Evolutionary conservation across 2,329 filamentous ascomycete genomes (phyloP).

Genomic region (Calonectria leucothoes): DNA sequence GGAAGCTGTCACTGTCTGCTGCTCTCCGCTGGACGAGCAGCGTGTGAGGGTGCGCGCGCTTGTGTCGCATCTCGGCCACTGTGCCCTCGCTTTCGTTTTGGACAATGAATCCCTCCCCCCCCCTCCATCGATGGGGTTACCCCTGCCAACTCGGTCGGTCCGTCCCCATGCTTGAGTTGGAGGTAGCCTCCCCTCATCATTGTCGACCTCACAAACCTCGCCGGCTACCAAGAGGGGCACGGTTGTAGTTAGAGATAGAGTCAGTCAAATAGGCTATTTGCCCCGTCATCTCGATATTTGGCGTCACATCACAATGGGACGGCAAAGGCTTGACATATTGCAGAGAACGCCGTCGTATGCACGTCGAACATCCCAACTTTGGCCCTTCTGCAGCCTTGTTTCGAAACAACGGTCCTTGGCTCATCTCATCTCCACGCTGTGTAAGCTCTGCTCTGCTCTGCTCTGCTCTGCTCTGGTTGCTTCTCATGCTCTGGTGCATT

Average conservation of each 20-base stretch:
- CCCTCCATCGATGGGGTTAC: neutral
- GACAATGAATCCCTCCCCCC: neutral
- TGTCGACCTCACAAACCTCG: constrained; percentile 10
- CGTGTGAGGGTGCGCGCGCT: neutral
- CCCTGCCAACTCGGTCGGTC: constrained; percentile 17
- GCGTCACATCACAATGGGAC: neutral
- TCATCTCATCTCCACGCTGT: neutral
- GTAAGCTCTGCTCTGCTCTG: neutral
- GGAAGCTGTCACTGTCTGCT: constrained; percentile 10
- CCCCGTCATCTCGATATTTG: neutral
- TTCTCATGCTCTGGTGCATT: neutral
- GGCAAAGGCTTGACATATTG: neutral
- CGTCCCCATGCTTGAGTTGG: constrained; percentile 16
- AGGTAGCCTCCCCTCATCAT: constrained; percentile 15
- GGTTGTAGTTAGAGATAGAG: constrained; percentile 2
- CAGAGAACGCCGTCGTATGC: neutral
- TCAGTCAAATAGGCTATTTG: neutral
- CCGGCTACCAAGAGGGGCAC: constrained; percentile 15
- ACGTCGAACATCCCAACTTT: constrained; percentile 9
- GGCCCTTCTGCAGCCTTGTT: neutral
- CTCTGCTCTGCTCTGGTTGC: neutral
- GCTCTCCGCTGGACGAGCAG: constrained; percentile 20
- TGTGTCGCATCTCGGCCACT: neutral
- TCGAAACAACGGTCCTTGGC: neutral
- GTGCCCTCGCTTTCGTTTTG: neutral